Base-by-base conservation (phyloP, 768 basidiomycete genomes). In the Tremella fuciformis region DNA sequence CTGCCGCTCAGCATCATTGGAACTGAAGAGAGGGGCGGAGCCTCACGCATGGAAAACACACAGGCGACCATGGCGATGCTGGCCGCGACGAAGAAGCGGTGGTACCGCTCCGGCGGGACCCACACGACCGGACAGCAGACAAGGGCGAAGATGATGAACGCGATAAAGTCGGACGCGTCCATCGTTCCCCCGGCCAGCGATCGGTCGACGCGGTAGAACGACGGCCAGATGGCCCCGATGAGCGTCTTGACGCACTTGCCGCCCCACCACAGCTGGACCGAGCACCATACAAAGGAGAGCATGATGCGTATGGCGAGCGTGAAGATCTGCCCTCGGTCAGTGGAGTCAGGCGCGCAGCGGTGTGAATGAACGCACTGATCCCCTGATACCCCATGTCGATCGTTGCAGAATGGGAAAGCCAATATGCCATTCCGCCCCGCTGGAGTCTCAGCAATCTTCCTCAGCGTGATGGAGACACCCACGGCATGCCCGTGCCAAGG, bases 231-330 rank as follows among this genome's bases (percentile, higher is more conserved):
- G n/a, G 49, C 18, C 22, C 21, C 49, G 19, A 50, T 50, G 49
- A 50, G 16, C 4, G 25, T 29, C 25, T 50, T 50, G 49, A 21
- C 18, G 25, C 21, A 21, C 22, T 50, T 21, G 19, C 21, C 49
- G 16, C 49, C 49, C 49, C 49, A 50, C 49, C 49, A 50, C 16
- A 50, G 25, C 25, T 50, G 49, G 49, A 29, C 49, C 25, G 21
- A 21, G 25, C 25, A 50, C 49, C 49, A 50, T 8, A 50, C 49
- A 24, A 50, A 22, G 49, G 49, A 50, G 4, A 50, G 25, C 24
- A 50, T 16, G 49, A 50, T 50, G 16, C 49, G 49, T 29, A 50
- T 21, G 16, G 9, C 16, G 19, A 50, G 49, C 21, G 49, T 21
- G 24, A 50, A 50, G 25, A 22, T 22, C 49, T 50, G 49, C n/a